These are phyloP conservation scores for Cotoneaster glaucophyllus DNA, from an alignment of 306 rosid species.

Conservation along the genomic window DNA sequence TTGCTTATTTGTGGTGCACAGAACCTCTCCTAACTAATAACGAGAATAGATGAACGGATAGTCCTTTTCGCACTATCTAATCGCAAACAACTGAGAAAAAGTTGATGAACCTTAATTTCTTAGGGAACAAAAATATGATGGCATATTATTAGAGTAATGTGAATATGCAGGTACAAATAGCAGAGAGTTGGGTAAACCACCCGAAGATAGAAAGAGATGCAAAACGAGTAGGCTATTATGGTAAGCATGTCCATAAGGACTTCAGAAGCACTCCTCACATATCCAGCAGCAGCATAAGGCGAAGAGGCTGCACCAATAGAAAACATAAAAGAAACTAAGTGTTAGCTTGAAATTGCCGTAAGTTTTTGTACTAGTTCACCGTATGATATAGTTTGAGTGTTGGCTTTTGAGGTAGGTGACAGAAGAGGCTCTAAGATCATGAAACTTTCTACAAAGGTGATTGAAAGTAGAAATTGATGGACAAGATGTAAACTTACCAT, in stretches of 20 bases:
- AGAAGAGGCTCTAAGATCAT: background rate
- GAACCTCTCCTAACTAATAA: background rate
- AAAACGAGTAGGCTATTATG: conserved; percentile 8
- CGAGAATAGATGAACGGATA: background rate
- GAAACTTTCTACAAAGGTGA: background rate
- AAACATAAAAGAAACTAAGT: conserved; percentile 5
- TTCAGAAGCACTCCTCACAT: conserved; percentile 63
- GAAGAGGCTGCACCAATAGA: conserved; percentile 57
- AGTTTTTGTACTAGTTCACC: background rate
- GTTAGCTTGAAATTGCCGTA: background rate
- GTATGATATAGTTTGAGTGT: background rate
- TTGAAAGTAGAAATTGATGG: background rate
- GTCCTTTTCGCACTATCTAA: background rate
- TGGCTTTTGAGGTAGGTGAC: background rate
- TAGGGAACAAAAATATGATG: background rate
- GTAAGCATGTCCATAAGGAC: background rate
- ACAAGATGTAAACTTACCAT: conserved; percentile 37
- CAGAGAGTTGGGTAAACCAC: background rate
- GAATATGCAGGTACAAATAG: background rate
- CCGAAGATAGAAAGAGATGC: background rate
- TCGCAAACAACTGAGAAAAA: background rate
- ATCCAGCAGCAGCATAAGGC: conserved; percentile 87
- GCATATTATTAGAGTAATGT: background rate
- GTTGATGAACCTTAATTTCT: background rate
- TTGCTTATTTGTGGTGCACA: background rate